Evolutionary conservation across 208 protist species (phyloP).

Genomic region (Balamuthia mandrillaris): DNA sequence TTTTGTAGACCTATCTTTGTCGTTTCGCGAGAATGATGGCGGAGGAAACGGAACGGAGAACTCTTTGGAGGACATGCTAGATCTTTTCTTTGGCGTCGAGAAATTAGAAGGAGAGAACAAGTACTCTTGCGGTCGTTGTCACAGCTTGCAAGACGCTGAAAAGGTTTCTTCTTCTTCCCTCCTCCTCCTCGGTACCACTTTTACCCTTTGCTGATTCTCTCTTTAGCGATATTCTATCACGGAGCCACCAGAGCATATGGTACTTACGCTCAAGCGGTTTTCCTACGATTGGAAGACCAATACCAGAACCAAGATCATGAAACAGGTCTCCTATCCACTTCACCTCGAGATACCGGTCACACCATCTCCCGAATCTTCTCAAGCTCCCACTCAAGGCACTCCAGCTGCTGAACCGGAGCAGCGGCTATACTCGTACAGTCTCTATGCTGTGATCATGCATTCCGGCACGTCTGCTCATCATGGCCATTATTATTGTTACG

Average conservation of each 20-base stretch:
- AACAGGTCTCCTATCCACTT: not conserved
- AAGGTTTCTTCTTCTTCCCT: too few relatives aligned
- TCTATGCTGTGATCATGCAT: slow-evolving; percentile 20
- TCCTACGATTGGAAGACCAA: not conserved
- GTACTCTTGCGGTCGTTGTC: not conserved
- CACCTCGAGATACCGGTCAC: not conserved
- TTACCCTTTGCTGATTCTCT: too few relatives aligned
- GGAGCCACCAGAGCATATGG: not conserved
- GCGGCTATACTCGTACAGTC: too few relatives aligned
- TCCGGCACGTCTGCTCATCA: not conserved
- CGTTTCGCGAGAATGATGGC: not conserved
- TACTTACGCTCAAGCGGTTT: slow-evolving; percentile 1
- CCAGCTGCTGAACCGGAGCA: too few relatives aligned
- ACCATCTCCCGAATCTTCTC: too few relatives aligned
- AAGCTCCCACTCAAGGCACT: too few relatives aligned
- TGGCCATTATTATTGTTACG: slow-evolving; percentile 9
- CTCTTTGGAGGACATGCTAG: too few relatives aligned
- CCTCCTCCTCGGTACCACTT: too few relatives aligned
- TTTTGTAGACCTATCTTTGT: not conserved
- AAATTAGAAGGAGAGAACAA: not conserved
- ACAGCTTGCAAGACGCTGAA: not conserved
- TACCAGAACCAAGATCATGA: not conserved
- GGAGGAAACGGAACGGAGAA: not conserved
- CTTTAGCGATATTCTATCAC: not conserved
- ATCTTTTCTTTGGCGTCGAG: too few relatives aligned